These are phyloP conservation scores for Cephalotrichum gorgonifer DNA, from an alignment of 2,329 filamentous ascomycete species.

Conservation along the genomic window DNA sequence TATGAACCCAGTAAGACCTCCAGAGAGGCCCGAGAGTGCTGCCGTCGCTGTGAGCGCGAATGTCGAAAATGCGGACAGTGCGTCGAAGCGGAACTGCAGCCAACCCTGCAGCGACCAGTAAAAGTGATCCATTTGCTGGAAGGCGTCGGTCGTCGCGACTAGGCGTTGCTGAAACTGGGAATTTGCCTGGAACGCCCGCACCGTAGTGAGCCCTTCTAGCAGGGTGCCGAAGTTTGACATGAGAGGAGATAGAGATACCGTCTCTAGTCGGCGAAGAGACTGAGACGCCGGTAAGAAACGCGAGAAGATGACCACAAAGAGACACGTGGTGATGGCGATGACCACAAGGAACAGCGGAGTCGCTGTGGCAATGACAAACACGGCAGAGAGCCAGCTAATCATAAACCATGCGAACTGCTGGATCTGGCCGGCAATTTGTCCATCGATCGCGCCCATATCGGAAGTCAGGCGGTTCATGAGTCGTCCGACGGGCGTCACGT, in stretches of 20 bases:
- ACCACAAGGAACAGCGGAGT: slow-evolving; percentile 70
- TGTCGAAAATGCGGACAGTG: slow-evolving; percentile 61
- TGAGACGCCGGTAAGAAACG: slow-evolving; percentile 76
- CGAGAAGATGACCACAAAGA: slow-evolving; percentile 65
- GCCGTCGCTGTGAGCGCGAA: slow-evolving; percentile 66
- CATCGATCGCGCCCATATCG: slow-evolving; percentile 83
- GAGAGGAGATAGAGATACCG: slow-evolving; percentile 78
- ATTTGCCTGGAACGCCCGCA: slow-evolving; percentile 73
- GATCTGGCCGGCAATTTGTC: slow-evolving; percentile 68
- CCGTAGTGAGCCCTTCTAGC: slow-evolving; percentile 75
- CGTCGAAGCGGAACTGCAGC: slow-evolving; percentile 71
- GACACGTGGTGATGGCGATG: slow-evolving; percentile 53
- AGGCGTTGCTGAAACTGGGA: slow-evolving; percentile 70
- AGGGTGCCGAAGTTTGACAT: slow-evolving; percentile 90
- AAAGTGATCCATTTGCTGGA: slow-evolving; percentile 93
- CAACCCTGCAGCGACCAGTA: slow-evolving; percentile 85
- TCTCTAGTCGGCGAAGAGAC: slow-evolving; percentile 72
- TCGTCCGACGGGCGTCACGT: slow-evolving; percentile 77
- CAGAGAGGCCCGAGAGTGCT: slow-evolving; percentile 61
- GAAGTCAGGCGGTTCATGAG: slow-evolving; percentile 89
- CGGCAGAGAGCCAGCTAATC: slow-evolving; percentile 61
- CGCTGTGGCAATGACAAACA: slow-evolving; percentile 68
- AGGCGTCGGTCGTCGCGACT: slow-evolving; percentile 72
- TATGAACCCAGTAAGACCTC: slow-evolving; percentile 76
- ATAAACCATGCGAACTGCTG: slow-evolving; percentile 59